Base-by-base conservation (phyloP, 2,329 filamentous ascomycete genomes). In the Lasiodiplodia gonubiensis region DNA sequence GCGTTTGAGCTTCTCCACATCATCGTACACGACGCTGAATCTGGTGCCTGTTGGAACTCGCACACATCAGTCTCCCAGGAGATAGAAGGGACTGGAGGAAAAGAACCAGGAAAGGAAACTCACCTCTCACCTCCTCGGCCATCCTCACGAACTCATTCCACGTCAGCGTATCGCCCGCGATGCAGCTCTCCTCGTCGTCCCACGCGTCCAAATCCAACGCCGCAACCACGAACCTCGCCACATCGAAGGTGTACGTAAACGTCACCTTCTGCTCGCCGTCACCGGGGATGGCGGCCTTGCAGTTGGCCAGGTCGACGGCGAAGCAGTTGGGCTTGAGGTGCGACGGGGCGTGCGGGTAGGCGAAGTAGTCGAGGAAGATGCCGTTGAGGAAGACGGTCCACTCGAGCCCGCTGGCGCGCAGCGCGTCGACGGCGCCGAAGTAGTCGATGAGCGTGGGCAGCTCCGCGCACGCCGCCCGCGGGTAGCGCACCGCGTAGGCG, bases 181-280 rank as follows among this genome's bases (percentile, higher is more conserved):
- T 64, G 33, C 57, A 60, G 49, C 69, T 71, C 16, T 75, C 71
- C 37, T 78, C 75, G 2, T 82, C 79, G 4, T n/a, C 42, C 85
- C 85, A 86, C 25, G 76, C 76, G 3, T 78, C 71, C 25, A 81
- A 68, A n/a, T 79, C 78, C 16, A 86, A 70, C 3, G 77, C 67
- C 4, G 76, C 78, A 8, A 78, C 79, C 5, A 85, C 77, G 65
- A 83, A 86, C 42, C 73, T 78, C 3, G 80, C 84, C 49, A 87
- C 74, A 70, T 87, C 85, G 4, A 74, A 74, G 0, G 80, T 83
- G 70, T 86, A 82, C 0, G 84, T 86, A 72, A 85, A 82, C 3
- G 78, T 73, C 10, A 83, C 76, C 3, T 74, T 73, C 6, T 74
- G 77, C n/a, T 82, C 75, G 0, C 86, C 86, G 25, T 80, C 76